Evolutionary conservation across 2,329 filamentous ascomycete genomes (phyloP), one percentile per base, ranked within the genome.

Genomic region (Fusarium xylarioides): DNA sequence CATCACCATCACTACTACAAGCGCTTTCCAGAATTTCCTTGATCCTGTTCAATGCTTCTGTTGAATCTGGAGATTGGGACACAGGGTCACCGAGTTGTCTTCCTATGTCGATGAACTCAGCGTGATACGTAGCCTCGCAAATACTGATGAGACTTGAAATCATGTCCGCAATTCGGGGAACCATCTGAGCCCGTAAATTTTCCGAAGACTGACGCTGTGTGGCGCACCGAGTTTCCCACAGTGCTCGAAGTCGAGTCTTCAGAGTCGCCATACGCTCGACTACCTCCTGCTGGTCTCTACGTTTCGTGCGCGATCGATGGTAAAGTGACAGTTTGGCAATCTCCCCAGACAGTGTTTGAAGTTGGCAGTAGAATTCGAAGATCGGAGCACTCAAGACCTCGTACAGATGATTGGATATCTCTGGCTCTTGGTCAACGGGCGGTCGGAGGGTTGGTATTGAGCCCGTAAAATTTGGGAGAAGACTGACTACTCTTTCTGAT

Each of bases 1-100:
- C 16, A 3, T 35, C 26, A 5, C 10, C 7, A 1, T 30, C 6
- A 1, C 7, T 1, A 19, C 16, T 18, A n/a, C 6, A 15, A 3
- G 5, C 11, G 2, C 12, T 44, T 14, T 52, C 21, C 11, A 59
- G 1, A 8, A 53, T 59, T 4, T 40, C 34, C 2, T 4, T 40
- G 0, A 53, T 59, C 18, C 34, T 52, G 7, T 21, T 0, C 4
- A 59, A 53, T 4, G 44, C 44, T 4, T 59, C 56, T 10, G 7
- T 53, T 2, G 56, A 59, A 19, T 59, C 44, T 10, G 44, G 14
- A 1, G 56, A 53, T 7, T 59, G 47, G 8, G 56, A 59, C 2
- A 59, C 56, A 1, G 56, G 56, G 2, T 59, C 56, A 0, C 56
- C 56, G 0, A 59, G 32, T 2, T 59, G 56, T 23, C 56, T 49